These are phyloP conservation scores for Phaeosphaeriaceae sp. DNA, from an alignment of 2,329 filamentous ascomycete species.

Conservation along the genomic window DNA sequence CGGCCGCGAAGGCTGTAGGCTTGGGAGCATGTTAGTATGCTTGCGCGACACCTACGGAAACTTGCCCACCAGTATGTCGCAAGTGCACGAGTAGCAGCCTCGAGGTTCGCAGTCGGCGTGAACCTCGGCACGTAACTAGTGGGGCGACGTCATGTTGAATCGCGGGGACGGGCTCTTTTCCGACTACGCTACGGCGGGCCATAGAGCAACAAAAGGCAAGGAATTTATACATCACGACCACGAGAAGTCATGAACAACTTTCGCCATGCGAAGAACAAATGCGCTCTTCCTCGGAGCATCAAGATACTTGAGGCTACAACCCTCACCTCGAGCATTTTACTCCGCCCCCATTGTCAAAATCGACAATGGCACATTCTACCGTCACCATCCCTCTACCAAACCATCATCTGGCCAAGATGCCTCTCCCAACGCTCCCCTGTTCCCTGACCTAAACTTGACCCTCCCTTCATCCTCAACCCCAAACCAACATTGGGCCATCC, in stretches of 20 bases:
- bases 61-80: neutral
- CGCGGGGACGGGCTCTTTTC: constrained; percentile 33
- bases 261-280: constrained; percentile 43
- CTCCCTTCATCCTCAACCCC: constrained; percentile 65
- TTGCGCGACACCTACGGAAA: constrained; percentile 16
- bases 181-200: constrained; percentile 20
- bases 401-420: constrained; percentile 50
- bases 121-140: constrained; percentile 30
- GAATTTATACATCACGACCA: constrained; percentile 4
- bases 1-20: constrained; percentile 50
- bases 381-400: constrained; percentile 66
- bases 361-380: constrained; percentile 81
- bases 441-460: constrained; percentile 73
- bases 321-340: constrained; percentile 19
- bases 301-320: constrained; percentile 28
- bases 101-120: neutral
- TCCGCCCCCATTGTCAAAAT: constrained; percentile 42
- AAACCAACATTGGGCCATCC: constrained; percentile 78
- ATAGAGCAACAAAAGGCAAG: constrained; percentile 9
- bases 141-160: constrained; percentile 30
- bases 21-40: constrained; percentile 45
- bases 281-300: constrained; percentile 38
- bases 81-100: constrained; percentile 12
- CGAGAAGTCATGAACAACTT: constrained; percentile 8
- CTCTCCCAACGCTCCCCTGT: constrained; percentile 74